Evolutionary conservation across 768 basidiomycete species (phyloP).

Genomic region (Galerina sulciceps): DNA sequence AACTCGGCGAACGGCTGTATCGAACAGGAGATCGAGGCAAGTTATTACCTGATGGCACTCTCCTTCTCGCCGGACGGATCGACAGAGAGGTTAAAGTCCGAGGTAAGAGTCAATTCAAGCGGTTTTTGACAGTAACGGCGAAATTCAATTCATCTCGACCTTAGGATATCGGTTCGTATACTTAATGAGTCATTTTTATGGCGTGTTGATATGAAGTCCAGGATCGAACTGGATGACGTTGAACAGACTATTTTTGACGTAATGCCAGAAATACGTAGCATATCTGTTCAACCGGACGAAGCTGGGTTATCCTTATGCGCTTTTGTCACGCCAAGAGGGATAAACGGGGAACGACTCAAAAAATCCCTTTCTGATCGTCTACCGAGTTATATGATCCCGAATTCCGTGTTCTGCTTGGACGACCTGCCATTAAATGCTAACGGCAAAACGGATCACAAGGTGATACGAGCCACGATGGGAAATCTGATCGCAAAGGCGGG

Average conservation of each 20-base stretch:
- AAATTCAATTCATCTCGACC: no score
- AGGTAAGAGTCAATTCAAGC: neutral
- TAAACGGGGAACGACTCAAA: neutral
- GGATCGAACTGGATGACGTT: neutral
- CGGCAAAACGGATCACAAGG: neutral
- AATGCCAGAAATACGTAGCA: neutral
- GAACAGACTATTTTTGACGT: neutral
- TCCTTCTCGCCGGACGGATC: neutral
- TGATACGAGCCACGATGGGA: neutral
- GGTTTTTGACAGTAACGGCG: neutral
- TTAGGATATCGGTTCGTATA: neutral
- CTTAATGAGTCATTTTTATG: no score
- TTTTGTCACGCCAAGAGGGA: neutral
- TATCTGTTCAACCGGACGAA: neutral
- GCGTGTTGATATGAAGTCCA: neutral
- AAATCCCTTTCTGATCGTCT: neutral
- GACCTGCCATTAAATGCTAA: neutral
- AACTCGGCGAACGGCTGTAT: neutral
- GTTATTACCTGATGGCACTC: neutral
- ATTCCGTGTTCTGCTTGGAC: neutral
- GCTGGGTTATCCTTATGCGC: neutral
- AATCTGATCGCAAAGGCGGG: neutral
- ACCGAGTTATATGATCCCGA: neutral
- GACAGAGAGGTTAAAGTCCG: neutral
- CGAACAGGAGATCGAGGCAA: conserved; percentile 1